phyloP scores from a whole-genome alignment of 306 rosid species.

The Carpinus viminea region DNA sequence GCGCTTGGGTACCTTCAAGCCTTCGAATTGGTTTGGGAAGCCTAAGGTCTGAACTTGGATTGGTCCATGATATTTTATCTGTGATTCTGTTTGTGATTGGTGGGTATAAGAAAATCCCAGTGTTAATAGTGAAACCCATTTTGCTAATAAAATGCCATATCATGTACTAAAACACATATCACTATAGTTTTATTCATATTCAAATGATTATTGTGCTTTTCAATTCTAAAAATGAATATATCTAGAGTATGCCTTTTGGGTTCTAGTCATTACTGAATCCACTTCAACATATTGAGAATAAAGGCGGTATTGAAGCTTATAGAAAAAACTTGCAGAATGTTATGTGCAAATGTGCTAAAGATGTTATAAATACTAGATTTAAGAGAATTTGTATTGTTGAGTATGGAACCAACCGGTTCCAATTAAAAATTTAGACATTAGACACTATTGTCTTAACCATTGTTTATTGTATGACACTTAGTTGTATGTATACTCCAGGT shows the following conservation, averaged over 20 bases:
- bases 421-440: not conserved
- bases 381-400: no score
- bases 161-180: not conserved
- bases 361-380: not conserved
- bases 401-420: not conserved
- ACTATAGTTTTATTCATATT: not conserved
- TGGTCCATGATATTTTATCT: slow-evolving; percentile 4
- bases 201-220: not conserved
- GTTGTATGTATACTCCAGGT: not conserved
- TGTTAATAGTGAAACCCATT: not conserved
- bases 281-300: no score
- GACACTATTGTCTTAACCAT: not conserved
- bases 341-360: not conserved
- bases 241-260: not conserved
- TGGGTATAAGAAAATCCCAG: not conserved
- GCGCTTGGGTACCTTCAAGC: slow-evolving; percentile 90
- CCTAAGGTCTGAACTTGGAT: slow-evolving; percentile 74
- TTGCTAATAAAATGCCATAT: no score
- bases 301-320: not conserved
- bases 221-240: not conserved
- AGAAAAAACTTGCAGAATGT: not conserved
- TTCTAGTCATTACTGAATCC: not conserved
- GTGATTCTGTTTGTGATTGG: not conserved
- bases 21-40: slow-evolving; percentile 81
- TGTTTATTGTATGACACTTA: not conserved